Conservation (phyloP, 2,329 filamentous ascomycete genomes). For the Monilinia laxa region DNA sequence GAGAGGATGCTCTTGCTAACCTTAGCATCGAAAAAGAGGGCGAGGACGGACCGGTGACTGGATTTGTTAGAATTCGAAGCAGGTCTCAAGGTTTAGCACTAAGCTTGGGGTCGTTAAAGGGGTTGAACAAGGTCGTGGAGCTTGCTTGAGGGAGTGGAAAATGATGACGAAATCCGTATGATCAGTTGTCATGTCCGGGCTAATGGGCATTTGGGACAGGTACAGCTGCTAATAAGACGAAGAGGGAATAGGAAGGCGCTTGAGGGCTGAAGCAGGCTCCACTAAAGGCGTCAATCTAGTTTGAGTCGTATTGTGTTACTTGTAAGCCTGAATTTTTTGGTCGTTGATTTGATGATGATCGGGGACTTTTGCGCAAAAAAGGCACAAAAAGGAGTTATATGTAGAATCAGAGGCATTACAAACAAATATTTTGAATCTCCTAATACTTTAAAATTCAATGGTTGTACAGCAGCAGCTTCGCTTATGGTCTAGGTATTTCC, state of each 20-base stretch:
- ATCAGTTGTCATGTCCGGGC: slow-evolving; percentile 15
- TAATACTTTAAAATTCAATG: slow-evolving; percentile 9
- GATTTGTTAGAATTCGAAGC: slow-evolving; percentile 96
- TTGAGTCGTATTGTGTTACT: slow-evolving; percentile 17
- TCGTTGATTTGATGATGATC: slow-evolving; percentile 26
- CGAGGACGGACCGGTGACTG: slow-evolving; percentile 90
- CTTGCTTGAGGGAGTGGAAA: slow-evolving; percentile 33
- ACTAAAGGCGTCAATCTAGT: slow-evolving; percentile 28
- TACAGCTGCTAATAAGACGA: slow-evolving; percentile 29
- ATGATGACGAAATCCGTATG: slow-evolving; percentile 20
- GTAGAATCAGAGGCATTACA: slow-evolving; percentile 36
- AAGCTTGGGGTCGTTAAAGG: slow-evolving; percentile 91
- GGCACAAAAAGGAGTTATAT: slow-evolving; percentile 37
- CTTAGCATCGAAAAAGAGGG: slow-evolving; percentile 97
- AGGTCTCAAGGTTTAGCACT: slow-evolving; percentile 92
- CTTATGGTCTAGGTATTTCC: background rate
- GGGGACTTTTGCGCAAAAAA: slow-evolving; percentile 30
- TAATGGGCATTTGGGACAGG: slow-evolving; percentile 23
- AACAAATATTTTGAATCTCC: slow-evolving; percentile 32
- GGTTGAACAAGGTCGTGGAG: slow-evolving; percentile 74
- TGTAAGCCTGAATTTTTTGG: slow-evolving; percentile 19
- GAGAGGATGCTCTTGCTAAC: slow-evolving; percentile 97
- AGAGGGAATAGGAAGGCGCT: slow-evolving; percentile 17
- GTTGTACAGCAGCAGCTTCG: background rate
- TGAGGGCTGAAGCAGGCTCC: slow-evolving; percentile 26